Evolutionary conservation across 371 early-diverging fungal species (phyloP), one percentile per base, ranked within the genome.

Genomic region (Mortierella sp.): DNA sequence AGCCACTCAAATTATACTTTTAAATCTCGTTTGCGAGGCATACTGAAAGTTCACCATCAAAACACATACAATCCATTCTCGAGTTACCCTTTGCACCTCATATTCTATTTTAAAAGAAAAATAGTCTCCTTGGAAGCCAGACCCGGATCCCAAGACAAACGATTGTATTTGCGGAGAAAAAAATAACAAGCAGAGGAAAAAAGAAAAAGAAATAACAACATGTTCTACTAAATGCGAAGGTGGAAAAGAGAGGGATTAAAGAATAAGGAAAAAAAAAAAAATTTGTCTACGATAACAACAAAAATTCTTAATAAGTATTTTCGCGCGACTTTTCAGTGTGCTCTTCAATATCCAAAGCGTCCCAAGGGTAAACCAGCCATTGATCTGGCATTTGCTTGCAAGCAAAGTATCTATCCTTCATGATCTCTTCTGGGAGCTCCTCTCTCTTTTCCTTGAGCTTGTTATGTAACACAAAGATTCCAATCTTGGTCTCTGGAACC

Each of bases 351-450:
- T 93, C 92, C 42, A 86, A 58, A 37, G 91, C 90, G 82, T 93
- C 94, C 93, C 93, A 92, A 42, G 93, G 93, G 82, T 92, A 93
- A 23, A 89, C 90, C 65, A 92, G 68, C 94, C 94, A 93, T 70
- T 88, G 87, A 80, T 93, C 94, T 17, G 91, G 90, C 85, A 92
- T 91, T 29, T 92, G 87, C 37, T 88, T 91, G 63, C 90, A 89
- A 47, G 93, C 90, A 68, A 85, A 93, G 73, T 93, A 93, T 43
- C 83, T 70, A 32, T 86, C 83, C 58, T 86, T 66, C 88, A 90
- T 92, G 61, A 90, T 83, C 17, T 85, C 83, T 10, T 86, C 84
- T 0, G 92, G 91, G 66, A 93, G 70, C 35, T 88, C 83, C 64
- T 85, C 89, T 54, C 87, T 86, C 90, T 93, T 93, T 49, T 84